These are phyloP conservation scores for Pseudopithomyces chartarum DNA, from an alignment of 2,329 filamentous ascomycete species.

Conservation along the genomic window DNA sequence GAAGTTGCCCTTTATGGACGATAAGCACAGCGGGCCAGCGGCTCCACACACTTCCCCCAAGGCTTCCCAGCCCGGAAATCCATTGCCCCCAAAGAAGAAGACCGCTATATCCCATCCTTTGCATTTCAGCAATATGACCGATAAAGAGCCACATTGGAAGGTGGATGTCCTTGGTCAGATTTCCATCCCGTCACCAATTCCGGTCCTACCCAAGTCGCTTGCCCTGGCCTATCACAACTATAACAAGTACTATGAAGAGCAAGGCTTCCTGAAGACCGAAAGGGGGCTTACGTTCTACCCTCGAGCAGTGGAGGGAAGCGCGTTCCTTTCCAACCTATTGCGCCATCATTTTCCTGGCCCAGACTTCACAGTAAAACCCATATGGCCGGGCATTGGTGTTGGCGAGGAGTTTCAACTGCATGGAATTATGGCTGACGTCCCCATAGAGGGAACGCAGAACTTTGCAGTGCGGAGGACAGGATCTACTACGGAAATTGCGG, in stretches of 20 bases:
- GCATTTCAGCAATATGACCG: neutral
- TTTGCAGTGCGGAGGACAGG: neutral
- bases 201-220: slow-evolving; percentile 14
- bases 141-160: neutral
- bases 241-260: slow-evolving; percentile 1
- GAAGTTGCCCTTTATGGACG: neutral
- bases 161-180: neutral
- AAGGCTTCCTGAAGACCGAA: neutral
- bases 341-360: slow-evolving; percentile 7
- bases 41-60: neutral
- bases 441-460: neutral
- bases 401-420: neutral
- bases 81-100: neutral
- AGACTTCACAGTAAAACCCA: neutral
- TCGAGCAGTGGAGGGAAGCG: slow-evolving; percentile 1
- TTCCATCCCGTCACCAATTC: slow-evolving; percentile 8
- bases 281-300: neutral
- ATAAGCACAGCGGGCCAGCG: neutral
- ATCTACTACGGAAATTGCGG: neutral
- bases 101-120: neutral
- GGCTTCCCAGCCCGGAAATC: too few species aligned
- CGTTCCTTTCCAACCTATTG: neutral
- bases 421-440: neutral
- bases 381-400: neutral
- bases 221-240: slow-evolving; percentile 11